Percentiles rank a stretch among this genome's conserved stretches.
Evolutionary conservation across 2,329 filamentous ascomycete genomes (phyloP).

Genomic region (Chlorencoelia australis): DNA sequence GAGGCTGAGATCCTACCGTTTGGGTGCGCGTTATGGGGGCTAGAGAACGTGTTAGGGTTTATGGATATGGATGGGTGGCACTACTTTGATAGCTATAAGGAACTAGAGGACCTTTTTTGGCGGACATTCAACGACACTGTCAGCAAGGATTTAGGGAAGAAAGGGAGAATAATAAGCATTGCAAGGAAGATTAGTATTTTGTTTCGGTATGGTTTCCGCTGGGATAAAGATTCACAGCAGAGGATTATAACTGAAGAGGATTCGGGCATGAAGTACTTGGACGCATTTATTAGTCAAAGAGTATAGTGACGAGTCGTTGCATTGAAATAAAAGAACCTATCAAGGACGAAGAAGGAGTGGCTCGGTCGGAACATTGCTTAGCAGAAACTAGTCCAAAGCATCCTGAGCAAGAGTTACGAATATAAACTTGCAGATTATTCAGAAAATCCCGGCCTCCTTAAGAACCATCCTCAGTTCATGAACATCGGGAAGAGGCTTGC

Average conservation of each 20-base stretch:
- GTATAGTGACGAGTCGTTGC: background rate
- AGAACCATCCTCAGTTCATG: background rate
- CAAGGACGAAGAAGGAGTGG: background rate
- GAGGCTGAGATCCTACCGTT: constrained; percentile 33
- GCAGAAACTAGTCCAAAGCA: background rate
- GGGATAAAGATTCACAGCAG: background rate
- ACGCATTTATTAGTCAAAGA: background rate
- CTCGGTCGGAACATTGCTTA: background rate
- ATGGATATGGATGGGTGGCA: constrained; percentile 3
- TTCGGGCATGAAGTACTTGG: background rate
- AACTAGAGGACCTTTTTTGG: constrained; percentile 4
- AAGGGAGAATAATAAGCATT: constrained; percentile 4
- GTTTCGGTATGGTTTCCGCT: constrained; percentile 3
- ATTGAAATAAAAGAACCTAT: background rate
- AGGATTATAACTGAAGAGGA: background rate
- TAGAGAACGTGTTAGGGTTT: constrained; percentile 2
- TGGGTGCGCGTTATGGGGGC: constrained; percentile 15
- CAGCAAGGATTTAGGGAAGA: constrained; percentile 2
- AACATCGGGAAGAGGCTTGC: constrained; percentile 2
- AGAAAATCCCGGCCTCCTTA: background rate
- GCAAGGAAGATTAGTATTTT: constrained; percentile 4
- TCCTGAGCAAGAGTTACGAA: background rate
- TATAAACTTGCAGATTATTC: background rate
- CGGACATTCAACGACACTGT: constrained; percentile 3
- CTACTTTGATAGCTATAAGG: constrained; percentile 2